phyloP scores from a whole-genome alignment of 2,329 filamentous ascomycete species.

The Trichoderma pleuroti region DNA sequence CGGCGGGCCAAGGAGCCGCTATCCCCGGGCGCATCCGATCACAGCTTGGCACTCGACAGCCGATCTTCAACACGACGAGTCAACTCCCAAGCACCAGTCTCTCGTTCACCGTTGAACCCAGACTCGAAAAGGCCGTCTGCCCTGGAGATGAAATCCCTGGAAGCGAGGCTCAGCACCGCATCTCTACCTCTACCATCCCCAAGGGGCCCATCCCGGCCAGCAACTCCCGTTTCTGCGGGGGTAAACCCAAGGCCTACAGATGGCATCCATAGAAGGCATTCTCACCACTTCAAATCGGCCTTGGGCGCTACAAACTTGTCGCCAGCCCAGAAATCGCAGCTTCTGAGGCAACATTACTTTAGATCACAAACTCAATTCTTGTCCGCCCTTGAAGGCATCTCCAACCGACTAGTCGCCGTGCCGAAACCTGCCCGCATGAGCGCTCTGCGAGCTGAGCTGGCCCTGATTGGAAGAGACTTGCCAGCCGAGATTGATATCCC shows the following conservation, averaged over 20 bases:
- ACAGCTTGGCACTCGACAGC: conserved; percentile 29
- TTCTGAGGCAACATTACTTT: conserved; percentile 79
- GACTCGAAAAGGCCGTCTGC: conserved; percentile 45
- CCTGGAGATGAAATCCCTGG: conserved; percentile 51
- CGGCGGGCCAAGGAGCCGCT: conserved; percentile 46
- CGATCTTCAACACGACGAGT: conserved; percentile 29
- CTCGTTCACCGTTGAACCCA: conserved; percentile 26
- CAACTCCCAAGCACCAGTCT: conserved; percentile 23
- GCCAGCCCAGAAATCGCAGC: conserved; percentile 62
- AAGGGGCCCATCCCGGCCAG: conserved; percentile 48
- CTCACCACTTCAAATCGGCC: conserved; percentile 56
- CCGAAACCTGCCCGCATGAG: conserved; percentile 79
- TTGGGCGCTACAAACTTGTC: conserved; percentile 61
- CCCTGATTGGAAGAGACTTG: conserved; percentile 74
- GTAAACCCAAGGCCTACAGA: conserved; percentile 45
- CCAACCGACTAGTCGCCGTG: conserved; percentile 76
- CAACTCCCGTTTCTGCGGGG: conserved; percentile 57
- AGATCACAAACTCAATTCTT: conserved; percentile 77
- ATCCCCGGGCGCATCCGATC: conserved; percentile 44
- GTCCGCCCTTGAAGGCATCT: conserved; percentile 77
- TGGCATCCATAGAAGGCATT: conserved; percentile 54
- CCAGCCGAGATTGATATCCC: conserved; percentile 83
- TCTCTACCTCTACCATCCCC: conserved; percentile 64
- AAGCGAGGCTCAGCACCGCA: conserved; percentile 64
- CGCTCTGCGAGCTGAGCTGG: conserved; percentile 75